Percentiles rank a stretch among this genome's conserved stretches.
phyloP scores from a whole-genome alignment of 306 rosid genomes.

The Sicyos edulis region DNA sequence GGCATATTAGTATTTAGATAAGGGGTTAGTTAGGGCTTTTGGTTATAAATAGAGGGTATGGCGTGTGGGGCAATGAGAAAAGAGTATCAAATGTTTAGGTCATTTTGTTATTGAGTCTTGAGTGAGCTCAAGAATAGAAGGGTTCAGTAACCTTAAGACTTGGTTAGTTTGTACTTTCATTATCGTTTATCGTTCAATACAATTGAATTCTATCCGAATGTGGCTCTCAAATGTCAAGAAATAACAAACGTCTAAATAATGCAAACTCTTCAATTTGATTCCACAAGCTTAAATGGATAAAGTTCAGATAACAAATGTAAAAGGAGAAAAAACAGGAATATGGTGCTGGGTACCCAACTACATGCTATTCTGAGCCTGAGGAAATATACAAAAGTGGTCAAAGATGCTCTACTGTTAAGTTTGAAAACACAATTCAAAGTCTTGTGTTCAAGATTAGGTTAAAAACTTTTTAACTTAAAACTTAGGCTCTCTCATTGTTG shows the following conservation, averaged over 20 bases:
- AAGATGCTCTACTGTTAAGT: not conserved
- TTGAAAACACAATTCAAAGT: not conserved
- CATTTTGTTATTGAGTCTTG: too few species aligned
- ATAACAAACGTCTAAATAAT: not conserved
- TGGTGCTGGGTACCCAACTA: too few species aligned
- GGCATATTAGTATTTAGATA: too few species aligned
- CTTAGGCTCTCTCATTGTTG: not conserved
- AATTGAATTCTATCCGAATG: not conserved
- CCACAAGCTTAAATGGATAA: too few species aligned
- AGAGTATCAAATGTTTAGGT: too few species aligned
- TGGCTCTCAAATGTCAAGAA: not conserved
- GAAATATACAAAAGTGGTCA: not conserved
- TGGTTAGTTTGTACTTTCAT: too few species aligned
- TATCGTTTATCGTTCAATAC: too few species aligned
- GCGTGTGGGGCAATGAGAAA: too few species aligned
- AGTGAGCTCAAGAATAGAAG: too few species aligned
- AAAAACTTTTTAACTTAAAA: not conserved
- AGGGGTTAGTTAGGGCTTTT: too few species aligned
- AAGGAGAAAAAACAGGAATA: not conserved
- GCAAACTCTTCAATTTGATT: conserved; percentile 4
- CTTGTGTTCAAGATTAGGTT: not conserved
- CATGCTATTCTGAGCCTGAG: not conserved
- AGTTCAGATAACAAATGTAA: not conserved
- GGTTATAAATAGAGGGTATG: too few species aligned
- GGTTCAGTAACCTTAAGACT: too few species aligned